Base-by-base conservation (phyloP, 495 filamentous ascomycete species). In the Xylaria sp. region DNA sequence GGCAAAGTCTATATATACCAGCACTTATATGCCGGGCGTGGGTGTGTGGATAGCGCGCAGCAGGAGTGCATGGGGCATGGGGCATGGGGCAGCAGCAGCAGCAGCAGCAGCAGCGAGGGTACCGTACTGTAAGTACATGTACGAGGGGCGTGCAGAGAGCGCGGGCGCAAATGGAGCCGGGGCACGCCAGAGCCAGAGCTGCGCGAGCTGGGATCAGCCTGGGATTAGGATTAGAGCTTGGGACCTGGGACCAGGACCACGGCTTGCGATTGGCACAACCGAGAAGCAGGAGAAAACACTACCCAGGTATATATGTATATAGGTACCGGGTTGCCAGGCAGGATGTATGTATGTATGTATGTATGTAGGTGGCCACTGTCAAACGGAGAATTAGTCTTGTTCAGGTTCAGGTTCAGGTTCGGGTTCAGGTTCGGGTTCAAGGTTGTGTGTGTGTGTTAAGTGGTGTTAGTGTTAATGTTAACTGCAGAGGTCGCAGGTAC, bases 1-100 rank as follows among this genome's bases (percentile, higher is more conserved):
- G n/a, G n/a, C 12, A 35, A 59, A 37, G 31, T 21, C 57, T 59
- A 59, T 59, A 59, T 59, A 59, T 59, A 59, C 57, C 57, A 55
- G 57, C n/a, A n/a, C n/a, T n/a, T 59, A 59, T 35, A n/a, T 37
- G n/a, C 31, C 57, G 33, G 57, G 2, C 31, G n/a, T n/a, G 5
- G 57, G 57, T 4, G 57, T 58, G 31, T 21, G 33, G 33, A 33
- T 58, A 58, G 53, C 14, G 9, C 1, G 7, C 3, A 40, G 57
- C 19, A 21, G 29, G 57, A 37, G 57, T 59, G 57, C 15, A 11
- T n/a, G 33, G 57, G 17, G 7, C 24, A 21, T 7, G 31, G 31
- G 57, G 57, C 21, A 33, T 59, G 57, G 4, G 57, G 5, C 44
- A n/a, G n/a, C n/a, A n/a, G n/a, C n/a, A n/a, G n/a, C n/a, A n/a